These are phyloP conservation scores for Saitozyma sp. DNA, from an alignment of 768 basidiomycete genomes.

Conservation along the genomic window DNA sequence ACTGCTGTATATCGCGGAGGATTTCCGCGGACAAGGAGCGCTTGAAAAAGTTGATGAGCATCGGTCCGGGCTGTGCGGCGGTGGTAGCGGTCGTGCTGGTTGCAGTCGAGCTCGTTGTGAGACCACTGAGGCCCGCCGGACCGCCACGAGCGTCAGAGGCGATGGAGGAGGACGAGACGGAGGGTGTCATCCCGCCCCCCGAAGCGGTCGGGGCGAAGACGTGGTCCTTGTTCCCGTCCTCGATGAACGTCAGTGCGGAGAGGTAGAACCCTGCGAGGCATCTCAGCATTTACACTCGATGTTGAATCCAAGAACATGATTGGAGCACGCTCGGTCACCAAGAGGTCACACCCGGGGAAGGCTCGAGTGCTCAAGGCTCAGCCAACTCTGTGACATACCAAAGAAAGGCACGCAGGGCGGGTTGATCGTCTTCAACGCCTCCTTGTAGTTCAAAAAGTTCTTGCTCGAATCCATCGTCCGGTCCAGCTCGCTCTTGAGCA, in stretches of 20 bases:
- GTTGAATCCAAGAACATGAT: too few species aligned
- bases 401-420: conserved; percentile 97
- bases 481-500: conserved; percentile 75
- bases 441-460: conserved; percentile 90
- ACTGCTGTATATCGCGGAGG: conserved; percentile 92
- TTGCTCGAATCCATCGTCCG: conserved; percentile 88
- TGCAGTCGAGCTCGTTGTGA: neutral
- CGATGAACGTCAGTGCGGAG: conserved; percentile 94
- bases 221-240: conserved; percentile 89
- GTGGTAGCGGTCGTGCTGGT: conserved; percentile 1
- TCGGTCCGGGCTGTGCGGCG: conserved; percentile 4
- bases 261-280: conserved; percentile 77
- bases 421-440: conserved; percentile 73
- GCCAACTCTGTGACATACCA: conserved; percentile 59
- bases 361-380: conserved; percentile 2
- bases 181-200: conserved; percentile 20
- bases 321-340: neutral
- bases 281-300: too few species aligned
- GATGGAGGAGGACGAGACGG: conserved; percentile 27
- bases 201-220: conserved; percentile 51
- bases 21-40: conserved; percentile 94
- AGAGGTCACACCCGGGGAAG: neutral
- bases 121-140: neutral
- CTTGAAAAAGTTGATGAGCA: conserved; percentile 90
- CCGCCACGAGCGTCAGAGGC: conserved; percentile 7